Conservation (phyloP, 495 filamentous ascomycete genomes). For the Aspergillus avenaceus region DNA sequence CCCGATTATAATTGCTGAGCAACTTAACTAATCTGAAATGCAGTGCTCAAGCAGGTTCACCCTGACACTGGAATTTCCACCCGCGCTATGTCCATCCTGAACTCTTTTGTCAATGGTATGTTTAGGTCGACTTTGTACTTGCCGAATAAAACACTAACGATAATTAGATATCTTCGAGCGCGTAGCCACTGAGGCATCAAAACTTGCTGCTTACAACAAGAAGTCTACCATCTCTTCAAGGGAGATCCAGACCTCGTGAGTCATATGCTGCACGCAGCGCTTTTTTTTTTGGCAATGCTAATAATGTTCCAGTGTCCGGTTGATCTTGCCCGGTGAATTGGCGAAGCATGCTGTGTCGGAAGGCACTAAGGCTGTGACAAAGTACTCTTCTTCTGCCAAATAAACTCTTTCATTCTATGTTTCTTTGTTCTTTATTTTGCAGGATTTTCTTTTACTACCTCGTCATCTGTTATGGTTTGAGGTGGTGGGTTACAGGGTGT, state of each 20-base stretch:
- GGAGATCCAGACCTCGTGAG: constrained; percentile 99
- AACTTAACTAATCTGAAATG: constrained; percentile 3
- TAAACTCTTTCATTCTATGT: constrained; percentile 55
- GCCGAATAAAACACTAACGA: too few relatives aligned
- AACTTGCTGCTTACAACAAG: constrained; percentile 99
- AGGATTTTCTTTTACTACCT: constrained; percentile 51
- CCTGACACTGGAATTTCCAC: constrained; percentile 99
- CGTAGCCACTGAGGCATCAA: constrained; percentile 96
- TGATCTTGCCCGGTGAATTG: constrained; percentile 96
- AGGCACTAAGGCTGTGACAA: constrained; percentile 99
- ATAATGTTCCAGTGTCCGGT: constrained; percentile 60
- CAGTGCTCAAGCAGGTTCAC: constrained; percentile 99
- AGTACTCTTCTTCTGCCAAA: constrained; percentile 99
- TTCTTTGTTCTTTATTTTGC: constrained; percentile 41
- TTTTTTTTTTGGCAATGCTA: constrained; percentile 3
- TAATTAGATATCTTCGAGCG: constrained; percentile 99
- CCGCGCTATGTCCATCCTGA: constrained; percentile 98
- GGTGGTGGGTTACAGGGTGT: constrained; percentile 63
- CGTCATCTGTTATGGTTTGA: constrained; percentile 56
- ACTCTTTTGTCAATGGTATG: constrained; percentile 99
- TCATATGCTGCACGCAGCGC: too few relatives aligned
- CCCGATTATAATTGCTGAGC: neutral
- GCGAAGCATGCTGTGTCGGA: constrained; percentile 99
- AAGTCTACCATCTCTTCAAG: constrained; percentile 99
- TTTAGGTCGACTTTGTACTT: constrained; percentile 6